A percentile compares a stretch with the other conserved stretches of the same genome.
These are phyloP conservation scores for Penicillium paneum DNA, from an alignment of 2,329 filamentous ascomycete genomes.

Conservation along the genomic window DNA sequence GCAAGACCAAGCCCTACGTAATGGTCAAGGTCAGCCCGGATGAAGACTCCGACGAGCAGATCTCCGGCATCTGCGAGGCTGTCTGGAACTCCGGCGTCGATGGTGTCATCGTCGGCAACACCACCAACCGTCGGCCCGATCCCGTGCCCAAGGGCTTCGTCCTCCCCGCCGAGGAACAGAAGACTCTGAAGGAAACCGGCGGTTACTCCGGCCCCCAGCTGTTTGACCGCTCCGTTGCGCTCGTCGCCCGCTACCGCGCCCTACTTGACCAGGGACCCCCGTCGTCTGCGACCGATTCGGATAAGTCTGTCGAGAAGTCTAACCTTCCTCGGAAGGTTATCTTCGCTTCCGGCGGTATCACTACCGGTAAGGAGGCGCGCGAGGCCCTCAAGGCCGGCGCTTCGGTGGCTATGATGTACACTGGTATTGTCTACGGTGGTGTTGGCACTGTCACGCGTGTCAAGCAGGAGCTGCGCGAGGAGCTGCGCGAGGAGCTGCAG, in stretches of 20 bases:
- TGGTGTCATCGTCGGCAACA: conserved; percentile 95
- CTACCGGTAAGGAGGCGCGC: conserved; percentile 77
- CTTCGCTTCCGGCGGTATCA: conserved; percentile 92
- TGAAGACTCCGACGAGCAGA: conserved; percentile 79
- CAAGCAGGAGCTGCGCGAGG: conserved; percentile 49
- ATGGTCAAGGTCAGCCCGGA: conserved; percentile 99
- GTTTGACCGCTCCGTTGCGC: conserved; percentile 72
- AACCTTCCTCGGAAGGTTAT: conserved; percentile 64
- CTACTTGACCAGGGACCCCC: conserved; percentile 57
- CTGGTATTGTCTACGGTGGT: conserved; percentile 64
- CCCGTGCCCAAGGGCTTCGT: conserved; percentile 65
- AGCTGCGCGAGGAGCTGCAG: conserved; percentile 43
- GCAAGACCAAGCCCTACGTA: conserved; percentile 72
- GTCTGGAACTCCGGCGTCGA: conserved; percentile 82
- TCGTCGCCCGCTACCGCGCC: conserved; percentile 76
- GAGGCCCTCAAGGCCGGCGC: conserved; percentile 84
- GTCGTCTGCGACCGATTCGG: conserved; percentile 19
- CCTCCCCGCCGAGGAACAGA: conserved; percentile 64
- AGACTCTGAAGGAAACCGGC: conserved; percentile 70
- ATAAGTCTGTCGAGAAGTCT: conserved; percentile 17
- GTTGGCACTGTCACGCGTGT: conserved; percentile 57
- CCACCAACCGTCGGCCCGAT: conserved; percentile 76
- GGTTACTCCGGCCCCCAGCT: conserved; percentile 89
- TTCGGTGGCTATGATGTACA: conserved; percentile 89
- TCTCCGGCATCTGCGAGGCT: conserved; percentile 83